Evolutionary conservation across 2,329 filamentous ascomycete genomes (phyloP).

Genomic region (Stemphylium beticola): DNA sequence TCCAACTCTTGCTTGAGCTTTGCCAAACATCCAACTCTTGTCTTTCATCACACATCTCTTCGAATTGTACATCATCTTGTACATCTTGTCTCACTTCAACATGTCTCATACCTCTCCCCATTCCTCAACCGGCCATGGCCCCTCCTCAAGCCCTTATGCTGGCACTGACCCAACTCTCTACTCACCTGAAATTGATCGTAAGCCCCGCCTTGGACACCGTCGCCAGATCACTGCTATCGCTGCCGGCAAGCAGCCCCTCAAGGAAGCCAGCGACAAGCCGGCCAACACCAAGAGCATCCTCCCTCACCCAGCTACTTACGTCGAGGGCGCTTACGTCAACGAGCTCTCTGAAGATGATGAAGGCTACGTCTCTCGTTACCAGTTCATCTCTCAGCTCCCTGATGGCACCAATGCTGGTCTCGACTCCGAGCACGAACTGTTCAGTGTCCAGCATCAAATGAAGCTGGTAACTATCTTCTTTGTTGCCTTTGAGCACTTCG

Average conservation of each 20-base stretch:
- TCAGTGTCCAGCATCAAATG: slow-evolving; percentile 35
- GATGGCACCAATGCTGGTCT: slow-evolving; percentile 30
- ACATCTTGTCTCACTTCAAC: slow-evolving; percentile 9
- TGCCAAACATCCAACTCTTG: slow-evolving; percentile 21
- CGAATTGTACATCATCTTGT: slow-evolving; percentile 17
- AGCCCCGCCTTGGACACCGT: slow-evolving; percentile 17
- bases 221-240: slow-evolving; percentile 21
- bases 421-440: slow-evolving; percentile 33
- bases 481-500: slow-evolving; percentile 1
- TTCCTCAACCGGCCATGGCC: slow-evolving; percentile 28
- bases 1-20: slow-evolving; percentile 24
- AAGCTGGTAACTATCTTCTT: slow-evolving; percentile 31
- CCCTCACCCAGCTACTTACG: slow-evolving; percentile 20
- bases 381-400: slow-evolving; percentile 26
- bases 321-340: slow-evolving; percentile 30
- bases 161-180: slow-evolving; percentile 39
- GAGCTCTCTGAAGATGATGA: slow-evolving; percentile 30
- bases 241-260: slow-evolving; percentile 8
- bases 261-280: slow-evolving; percentile 8
- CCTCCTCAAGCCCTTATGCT: slow-evolving; percentile 34
- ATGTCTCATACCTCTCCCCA: slow-evolving; percentile 37
- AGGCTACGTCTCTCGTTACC: slow-evolving; percentile 35
- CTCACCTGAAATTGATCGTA: slow-evolving; percentile 34
- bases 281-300: slow-evolving; percentile 18
- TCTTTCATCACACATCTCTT: slow-evolving; percentile 16